These are phyloP conservation scores for Gossypium lobatum DNA, from an alignment of 441 rosid species.

Conservation along the genomic window DNA sequence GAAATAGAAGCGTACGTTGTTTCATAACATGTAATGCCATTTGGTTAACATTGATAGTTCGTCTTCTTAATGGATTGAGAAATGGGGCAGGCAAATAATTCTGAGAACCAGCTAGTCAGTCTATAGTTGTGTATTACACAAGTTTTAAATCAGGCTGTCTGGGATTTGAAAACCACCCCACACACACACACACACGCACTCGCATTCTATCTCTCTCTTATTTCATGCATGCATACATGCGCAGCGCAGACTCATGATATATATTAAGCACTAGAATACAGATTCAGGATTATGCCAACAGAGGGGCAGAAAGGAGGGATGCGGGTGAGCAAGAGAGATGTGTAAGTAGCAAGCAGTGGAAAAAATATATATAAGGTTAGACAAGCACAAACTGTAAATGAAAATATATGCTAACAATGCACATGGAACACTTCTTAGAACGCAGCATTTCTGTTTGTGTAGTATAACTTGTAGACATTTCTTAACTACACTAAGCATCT, in stretches of 20 bases:
- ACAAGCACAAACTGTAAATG: background rate
- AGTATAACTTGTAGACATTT: slow-evolving; percentile 9
- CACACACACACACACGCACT: background rate
- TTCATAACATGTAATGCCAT: background rate
- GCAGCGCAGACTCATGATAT: background rate
- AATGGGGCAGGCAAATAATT: background rate
- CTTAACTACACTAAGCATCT: slow-evolving; percentile 1
- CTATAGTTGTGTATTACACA: background rate
- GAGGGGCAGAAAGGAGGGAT: background rate
- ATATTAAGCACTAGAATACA: background rate
- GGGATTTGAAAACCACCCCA: background rate
- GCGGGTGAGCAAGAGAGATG: too few species aligned
- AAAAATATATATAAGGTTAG: background rate
- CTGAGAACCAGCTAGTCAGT: background rate
- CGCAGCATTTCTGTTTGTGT: slow-evolving; percentile 1
- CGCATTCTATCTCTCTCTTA: background rate
- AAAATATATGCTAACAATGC: background rate
- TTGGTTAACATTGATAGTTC: background rate
- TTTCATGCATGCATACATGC: background rate
- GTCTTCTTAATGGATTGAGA: slow-evolving; percentile 4
- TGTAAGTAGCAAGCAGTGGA: background rate
- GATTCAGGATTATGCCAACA: background rate
- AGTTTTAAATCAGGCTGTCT: background rate
- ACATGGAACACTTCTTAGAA: background rate
- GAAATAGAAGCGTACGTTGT: background rate